These are phyloP conservation scores for Populus tomentosa DNA, from an alignment of 441 rosid genomes.

Conservation along the genomic window DNA sequence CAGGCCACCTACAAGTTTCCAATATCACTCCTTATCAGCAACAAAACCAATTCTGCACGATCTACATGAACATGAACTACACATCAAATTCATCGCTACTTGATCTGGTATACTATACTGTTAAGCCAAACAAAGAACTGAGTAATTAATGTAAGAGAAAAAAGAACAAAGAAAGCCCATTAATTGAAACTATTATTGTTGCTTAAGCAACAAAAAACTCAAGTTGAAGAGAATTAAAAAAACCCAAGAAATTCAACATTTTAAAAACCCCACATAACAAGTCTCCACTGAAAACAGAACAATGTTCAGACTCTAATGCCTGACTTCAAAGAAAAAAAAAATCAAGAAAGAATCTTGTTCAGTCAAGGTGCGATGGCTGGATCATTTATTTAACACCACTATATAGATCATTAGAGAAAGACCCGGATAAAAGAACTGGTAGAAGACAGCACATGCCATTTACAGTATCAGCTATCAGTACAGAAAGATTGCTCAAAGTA, in stretches of 20 bases:
- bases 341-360: not conserved
- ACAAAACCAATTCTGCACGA: slow-evolving; percentile 30
- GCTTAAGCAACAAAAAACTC: not conserved
- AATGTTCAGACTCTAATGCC: not conserved
- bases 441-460: not conserved
- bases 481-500: not conserved
- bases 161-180: not conserved
- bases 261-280: not conserved
- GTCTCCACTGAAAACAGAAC: not conserved
- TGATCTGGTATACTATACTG: not conserved
- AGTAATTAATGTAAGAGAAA: not conserved
- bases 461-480: not conserved
- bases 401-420: not conserved
- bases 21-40: slow-evolving; percentile 22
- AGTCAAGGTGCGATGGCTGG: not conserved
- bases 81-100: slow-evolving; percentile 6
- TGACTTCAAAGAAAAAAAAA: not conserved
- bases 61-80: slow-evolving; percentile 16
- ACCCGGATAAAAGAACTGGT: not conserved
- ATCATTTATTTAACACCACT: not conserved
- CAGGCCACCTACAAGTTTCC: slow-evolving; percentile 49
- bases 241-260: not conserved
- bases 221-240: not conserved
- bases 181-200: not conserved
- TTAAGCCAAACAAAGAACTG: not conserved